Evolutionary conservation across 2,329 filamentous ascomycete species (phyloP), one percentile per base, ranked within the genome.

Genomic region (Cordyceps militaris): DNA sequence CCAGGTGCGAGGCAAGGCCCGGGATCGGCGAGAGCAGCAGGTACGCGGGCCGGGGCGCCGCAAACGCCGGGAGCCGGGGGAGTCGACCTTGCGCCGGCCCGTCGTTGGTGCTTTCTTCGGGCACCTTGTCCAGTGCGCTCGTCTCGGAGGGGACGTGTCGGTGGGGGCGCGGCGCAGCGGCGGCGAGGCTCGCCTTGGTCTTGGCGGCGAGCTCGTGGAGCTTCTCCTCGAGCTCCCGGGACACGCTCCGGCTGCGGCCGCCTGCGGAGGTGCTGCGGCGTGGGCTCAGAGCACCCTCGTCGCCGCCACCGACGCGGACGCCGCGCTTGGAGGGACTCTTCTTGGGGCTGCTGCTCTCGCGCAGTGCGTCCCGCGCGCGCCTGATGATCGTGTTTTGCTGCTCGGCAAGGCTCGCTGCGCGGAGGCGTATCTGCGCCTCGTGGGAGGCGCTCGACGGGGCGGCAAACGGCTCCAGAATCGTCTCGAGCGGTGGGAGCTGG

Each of bases 1-100:
- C 78, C 19, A 91, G 73, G 59, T 79, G 78, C 7, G 81, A 83
- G 3, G 87, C 72, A 1, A 83, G 58, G 0, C 84, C 83, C 30
- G 83, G 75, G 0, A 88, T 76, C 1, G 88, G 88, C 0, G 87
- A 91, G 9, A 92, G 75, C 10, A 90, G 73, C 1, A 92, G 71
- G 62, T 87, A 87, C 1, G 79, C 81, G 5, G 73, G 71, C 26
- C 65, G 72, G 19, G 73, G 77, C 14, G 61, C 59, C 14, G 64
- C 67, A 24, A 78, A 67, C 49, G 71, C 67, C 5, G 66, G 54
- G 1, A 78, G 63, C 0, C 63, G 63, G 3, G 68, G 65, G 1
- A 74, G 63, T 19, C 62, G 63, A 46, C 69, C 66, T 8, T 64
- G 63, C 3, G 61, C 60, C 2, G 61, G 21, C n/a, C 10, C 58